Base-by-base conservation (phyloP, 2,329 filamentous ascomycete species). In the Pseudocercospora pini-densiflorae region DNA sequence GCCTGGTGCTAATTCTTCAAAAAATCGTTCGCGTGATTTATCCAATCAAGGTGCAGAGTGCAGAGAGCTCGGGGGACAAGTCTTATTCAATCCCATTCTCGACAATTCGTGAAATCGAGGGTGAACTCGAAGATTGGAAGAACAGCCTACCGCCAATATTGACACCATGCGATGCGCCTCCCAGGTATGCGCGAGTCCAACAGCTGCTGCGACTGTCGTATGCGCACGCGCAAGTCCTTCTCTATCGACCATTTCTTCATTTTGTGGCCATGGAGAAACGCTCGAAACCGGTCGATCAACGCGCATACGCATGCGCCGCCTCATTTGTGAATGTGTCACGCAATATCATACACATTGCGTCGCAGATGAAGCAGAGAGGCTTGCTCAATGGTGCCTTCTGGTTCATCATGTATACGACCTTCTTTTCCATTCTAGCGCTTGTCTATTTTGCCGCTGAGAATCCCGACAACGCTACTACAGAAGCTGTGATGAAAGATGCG, bases 381-480 rank as follows among this genome's bases (percentile, higher is more conserved):
- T 83, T 92, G 6, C 82, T 95, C n/a, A 90, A 90, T 68, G 92
- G 92, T 0, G 90, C 92, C 0, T 94, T 93, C 78, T 95, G 92
- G 92, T 94, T 94, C 75, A 91, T 92, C 71, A 88, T 94, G 76
- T 94, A 93, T 75, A 93, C 91, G 2, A 90, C 92, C 16, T 94
- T 93, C 79, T 94, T 93, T 75, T 89, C 91, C 14, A 90, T 94
- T 33, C 82, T 95, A 33, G 92, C 92, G 0, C 82, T 95, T 54
- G 84, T 94, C 0, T 95, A 92, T 75, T 94, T 91, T 75, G 90
- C 91, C 0, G 82, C 93, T 14, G 92, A 94, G 76, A 94, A 94
- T 70, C 90, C 91, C 0, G 88, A 92, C 67, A 92, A 91, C 74
- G 81, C 86, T 3, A 91, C 90, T 1, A 89, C 90, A 5, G 86